A percentile compares a stretch with the other conserved stretches of the same genome.
Conservation (phyloP, 2,329 filamentous ascomycete species). For the Xylariomycetidae sp. region DNA sequence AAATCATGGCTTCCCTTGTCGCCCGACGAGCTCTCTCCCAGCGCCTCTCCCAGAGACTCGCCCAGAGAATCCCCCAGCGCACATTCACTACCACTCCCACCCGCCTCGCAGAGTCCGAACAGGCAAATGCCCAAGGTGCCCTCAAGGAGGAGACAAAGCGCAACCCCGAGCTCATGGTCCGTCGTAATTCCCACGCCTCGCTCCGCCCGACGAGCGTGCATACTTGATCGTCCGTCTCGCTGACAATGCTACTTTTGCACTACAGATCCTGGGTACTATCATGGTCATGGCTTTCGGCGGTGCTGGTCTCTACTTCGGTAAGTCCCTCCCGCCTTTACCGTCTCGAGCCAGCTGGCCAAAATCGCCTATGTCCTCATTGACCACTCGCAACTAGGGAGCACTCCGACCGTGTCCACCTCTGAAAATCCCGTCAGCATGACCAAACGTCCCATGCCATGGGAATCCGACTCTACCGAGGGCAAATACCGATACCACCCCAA, state of each 20-base stretch:
- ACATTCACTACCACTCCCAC: no score
- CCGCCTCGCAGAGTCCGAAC: no score
- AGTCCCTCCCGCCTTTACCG: conserved; percentile 18
- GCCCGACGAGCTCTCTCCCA: conserved; percentile 45
- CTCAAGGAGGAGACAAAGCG: conserved; percentile 57
- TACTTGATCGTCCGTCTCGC: neutral
- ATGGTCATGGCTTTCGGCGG: conserved; percentile 86
- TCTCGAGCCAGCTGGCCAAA: conserved; percentile 1
- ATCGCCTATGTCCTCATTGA: no score
- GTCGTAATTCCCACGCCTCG: conserved; percentile 32
- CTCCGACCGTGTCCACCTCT: conserved; percentile 79
- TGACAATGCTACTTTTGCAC: conserved; percentile 1
- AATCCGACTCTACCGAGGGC: conserved; percentile 59
- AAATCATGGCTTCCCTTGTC: conserved; percentile 52
- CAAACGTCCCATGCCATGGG: conserved; percentile 84
- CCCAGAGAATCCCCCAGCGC: no score
- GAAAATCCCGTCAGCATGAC: conserved; percentile 73
- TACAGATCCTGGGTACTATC: conserved; percentile 83
- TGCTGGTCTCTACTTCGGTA: conserved; percentile 87
- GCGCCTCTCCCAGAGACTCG: conserved; percentile 45
- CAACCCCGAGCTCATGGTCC: conserved; percentile 43
- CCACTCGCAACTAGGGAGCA: no score
- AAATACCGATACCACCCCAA: conserved; percentile 81
- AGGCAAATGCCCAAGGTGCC: conserved; percentile 28
- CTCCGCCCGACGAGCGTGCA: conserved; percentile 1